Evolutionary conservation across 2,329 filamentous ascomycete genomes (phyloP), one percentile per base, ranked within the genome.

Genomic region (Venturia carpophila): DNA sequence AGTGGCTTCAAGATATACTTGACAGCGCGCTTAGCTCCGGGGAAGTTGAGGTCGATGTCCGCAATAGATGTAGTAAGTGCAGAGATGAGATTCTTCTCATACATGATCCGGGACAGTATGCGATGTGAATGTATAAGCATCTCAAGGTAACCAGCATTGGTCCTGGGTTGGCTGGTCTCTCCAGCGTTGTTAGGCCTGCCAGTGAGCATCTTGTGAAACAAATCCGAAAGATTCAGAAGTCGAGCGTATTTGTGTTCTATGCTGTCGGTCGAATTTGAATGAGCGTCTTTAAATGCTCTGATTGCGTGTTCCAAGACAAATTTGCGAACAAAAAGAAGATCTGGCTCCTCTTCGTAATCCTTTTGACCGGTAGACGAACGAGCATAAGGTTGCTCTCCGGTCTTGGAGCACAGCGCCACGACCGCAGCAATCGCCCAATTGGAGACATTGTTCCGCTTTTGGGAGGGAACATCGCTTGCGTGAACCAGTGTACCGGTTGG

Each of bases 1-100:
- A 99, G 82, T 3, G 96, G 93, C 45, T 91, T 89, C 58, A 99
- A 82, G 64, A 99, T 96, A 75, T 96, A 95, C 78, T 97, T 99
- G 71, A 99, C 91, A 17, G 92, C 92, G 60, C 92, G 87, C 79
- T 96, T 96, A 19, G 95, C 90, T 34, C 90, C 89, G 0, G 93
- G 92, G 75, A 95, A 97, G 70, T 95, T 96, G 67, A 99, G 84
- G 73, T 97, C 94, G 67, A 99, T 89, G 71, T 99, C 95, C 21
- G 94, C 91, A 70, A 99, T 92, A 0, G 95, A 96, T 15, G 87
- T 85, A 1, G 94, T 97, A 66, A 99, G 79, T 60, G 93, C 89
- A 30, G 90, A 85, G 67, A 97, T 87, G 74, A 94, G 96, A 65
- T 95, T 92, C 79, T 97, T 99, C 77, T 99, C 94, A 71, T 96